phyloP scores from a whole-genome alignment of 805 yeast species.

The Lipomyces sp. region DNA sequence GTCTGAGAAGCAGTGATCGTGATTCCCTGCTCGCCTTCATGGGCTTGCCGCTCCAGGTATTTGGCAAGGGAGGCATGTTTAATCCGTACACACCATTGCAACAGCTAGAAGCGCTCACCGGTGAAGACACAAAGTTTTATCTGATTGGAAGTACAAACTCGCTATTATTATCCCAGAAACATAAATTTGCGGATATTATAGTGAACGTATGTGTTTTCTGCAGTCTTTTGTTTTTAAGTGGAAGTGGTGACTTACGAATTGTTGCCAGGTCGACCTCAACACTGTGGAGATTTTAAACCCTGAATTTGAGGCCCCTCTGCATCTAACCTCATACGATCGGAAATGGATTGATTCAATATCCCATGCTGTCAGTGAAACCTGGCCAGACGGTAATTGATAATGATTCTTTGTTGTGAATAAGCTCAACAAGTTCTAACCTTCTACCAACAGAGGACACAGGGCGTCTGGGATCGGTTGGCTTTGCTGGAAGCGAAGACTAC shows the following conservation, averaged over 20 bases:
- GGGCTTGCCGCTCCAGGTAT: conserved; percentile 86
- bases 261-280: conserved; percentile 38
- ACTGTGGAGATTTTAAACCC: conserved; percentile 55
- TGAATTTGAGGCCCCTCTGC: conserved; percentile 51
- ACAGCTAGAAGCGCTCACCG: conserved; percentile 74
- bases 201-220: conserved; percentile 52
- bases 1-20: conserved; percentile 78
- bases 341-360: conserved; percentile 70
- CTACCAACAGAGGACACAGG: conserved; percentile 45
- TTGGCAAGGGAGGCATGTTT: conserved; percentile 85
- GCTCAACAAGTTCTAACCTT: background rate
- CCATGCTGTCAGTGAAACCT: conserved; percentile 54
- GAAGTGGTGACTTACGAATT: conserved; percentile 3
- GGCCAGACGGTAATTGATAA: conserved; percentile 43
- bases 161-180: conserved; percentile 67
- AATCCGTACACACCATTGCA: conserved; percentile 94
- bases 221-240: conserved; percentile 5
- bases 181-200: conserved; percentile 67
- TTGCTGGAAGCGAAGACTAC: conserved; percentile 82
- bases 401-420: background rate
- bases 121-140: conserved; percentile 63
- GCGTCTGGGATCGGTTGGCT: conserved; percentile 54
- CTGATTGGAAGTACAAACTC: conserved; percentile 89
- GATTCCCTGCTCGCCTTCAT: conserved; percentile 75
- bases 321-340: conserved; percentile 65